Percentiles rank a stretch among this genome's conserved stretches.
phyloP scores from a whole-genome alignment of 2,329 filamentous ascomycete species.

The Rhinocladiella similis region DNA sequence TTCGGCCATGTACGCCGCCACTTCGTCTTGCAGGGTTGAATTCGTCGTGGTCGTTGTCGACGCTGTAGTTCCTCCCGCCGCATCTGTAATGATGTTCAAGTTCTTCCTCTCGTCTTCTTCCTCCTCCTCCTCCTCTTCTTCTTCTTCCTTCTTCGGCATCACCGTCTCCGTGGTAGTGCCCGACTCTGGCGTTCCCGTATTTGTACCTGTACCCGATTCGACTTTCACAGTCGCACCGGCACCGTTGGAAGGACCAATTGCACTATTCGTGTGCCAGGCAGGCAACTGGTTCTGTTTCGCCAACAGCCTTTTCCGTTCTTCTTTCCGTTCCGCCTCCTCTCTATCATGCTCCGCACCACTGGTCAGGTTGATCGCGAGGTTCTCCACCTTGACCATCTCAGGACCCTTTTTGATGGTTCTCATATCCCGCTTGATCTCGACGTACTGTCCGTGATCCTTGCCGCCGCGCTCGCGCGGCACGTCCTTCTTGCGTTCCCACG shows the following conservation, averaged over 20 bases:
- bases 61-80: no score
- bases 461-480: slow-evolving; percentile 42
- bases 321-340: slow-evolving; percentile 50
- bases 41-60: background rate
- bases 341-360: slow-evolving; percentile 42
- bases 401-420: slow-evolving; percentile 36
- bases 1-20: slow-evolving; percentile 23
- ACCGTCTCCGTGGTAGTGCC: background rate
- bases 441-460: slow-evolving; percentile 40
- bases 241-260: slow-evolving; percentile 17
- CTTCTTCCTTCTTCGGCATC: slow-evolving; percentile 13
- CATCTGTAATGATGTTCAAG: slow-evolving; percentile 1
- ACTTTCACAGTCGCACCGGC: slow-evolving; percentile 10
- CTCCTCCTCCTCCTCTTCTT: slow-evolving; percentile 21
- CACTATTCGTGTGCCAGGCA: slow-evolving; percentile 49
- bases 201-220: background rate
- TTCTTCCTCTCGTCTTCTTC: slow-evolving; percentile 27
- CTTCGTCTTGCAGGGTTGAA: slow-evolving; percentile 16
- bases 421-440: slow-evolving; percentile 41
- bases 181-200: no score
- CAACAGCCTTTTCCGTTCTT: slow-evolving; percentile 47
- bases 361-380: slow-evolving; percentile 51
- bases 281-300: slow-evolving; percentile 55
- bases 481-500: slow-evolving; percentile 50
- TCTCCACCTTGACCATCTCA: slow-evolving; percentile 44